Conservation (phyloP, 2,329 filamentous ascomycete species). For the Colletotrichum eleusines region DNA sequence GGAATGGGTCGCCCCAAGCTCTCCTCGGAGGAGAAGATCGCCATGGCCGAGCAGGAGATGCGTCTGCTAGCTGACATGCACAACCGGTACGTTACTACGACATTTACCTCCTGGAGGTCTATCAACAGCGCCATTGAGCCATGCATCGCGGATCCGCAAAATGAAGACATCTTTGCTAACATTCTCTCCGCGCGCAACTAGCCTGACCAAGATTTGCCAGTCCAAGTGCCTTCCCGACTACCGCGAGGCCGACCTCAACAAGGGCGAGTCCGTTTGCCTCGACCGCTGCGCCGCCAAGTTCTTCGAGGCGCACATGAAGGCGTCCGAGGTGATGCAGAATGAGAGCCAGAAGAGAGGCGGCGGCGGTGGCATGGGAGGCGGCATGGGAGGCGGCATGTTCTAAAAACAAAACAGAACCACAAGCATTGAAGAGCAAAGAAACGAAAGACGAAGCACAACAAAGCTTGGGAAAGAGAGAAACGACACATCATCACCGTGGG, state of each 20-base stretch:
- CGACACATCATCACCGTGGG: not conserved
- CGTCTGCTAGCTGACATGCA: conserved; percentile 99
- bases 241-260: conserved; percentile 96
- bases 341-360: conserved; percentile 78
- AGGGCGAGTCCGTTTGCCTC: conserved; percentile 97
- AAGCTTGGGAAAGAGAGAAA: not conserved
- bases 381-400: conserved; percentile 63
- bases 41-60: conserved; percentile 95
- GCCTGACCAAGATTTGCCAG: conserved; percentile 88
- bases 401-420: conserved; percentile 38
- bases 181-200: conserved; percentile 50
- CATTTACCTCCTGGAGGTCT: not conserved
- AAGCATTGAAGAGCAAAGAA: not conserved
- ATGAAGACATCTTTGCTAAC: not conserved
- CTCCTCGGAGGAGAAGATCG: conserved; percentile 96
- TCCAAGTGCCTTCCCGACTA: conserved; percentile 97
- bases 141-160: not conserved
- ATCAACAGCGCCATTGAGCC: not conserved
- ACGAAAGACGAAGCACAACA: not conserved
- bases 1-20: conserved; percentile 78
- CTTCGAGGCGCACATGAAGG: conserved; percentile 98
- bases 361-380: conserved; percentile 61
- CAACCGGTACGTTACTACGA: conserved; percentile 76
- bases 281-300: conserved; percentile 98
- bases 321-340: conserved; percentile 95